phyloP scores from a whole-genome alignment of 352 stramenopile genomes.

The Phytopythium delawarense region DNA sequence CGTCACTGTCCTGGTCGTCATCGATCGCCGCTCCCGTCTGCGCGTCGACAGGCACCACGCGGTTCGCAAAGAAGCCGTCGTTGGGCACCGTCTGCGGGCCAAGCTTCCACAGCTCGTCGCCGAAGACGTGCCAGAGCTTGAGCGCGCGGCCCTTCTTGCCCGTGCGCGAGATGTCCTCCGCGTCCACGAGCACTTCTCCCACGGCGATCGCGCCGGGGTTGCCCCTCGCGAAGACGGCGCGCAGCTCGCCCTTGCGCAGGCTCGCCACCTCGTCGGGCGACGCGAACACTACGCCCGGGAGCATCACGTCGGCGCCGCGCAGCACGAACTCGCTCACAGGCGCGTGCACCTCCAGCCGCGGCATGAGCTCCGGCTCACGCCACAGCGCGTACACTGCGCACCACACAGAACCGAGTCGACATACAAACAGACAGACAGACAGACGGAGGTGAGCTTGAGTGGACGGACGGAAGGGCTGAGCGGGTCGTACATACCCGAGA shows the following conservation, averaged over 20 bases:
- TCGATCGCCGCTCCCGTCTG: conserved; percentile 10
- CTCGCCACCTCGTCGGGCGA: conserved; percentile 41
- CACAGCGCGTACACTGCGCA: conserved; percentile 64
- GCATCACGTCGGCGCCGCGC: conserved; percentile 79
- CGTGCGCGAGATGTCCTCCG: conserved; percentile 36
- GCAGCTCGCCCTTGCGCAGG: conserved; percentile 63
- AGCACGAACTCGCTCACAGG: conserved; percentile 81
- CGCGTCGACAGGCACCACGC: conserved; percentile 24
- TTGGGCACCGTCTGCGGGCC: conserved; percentile 64
- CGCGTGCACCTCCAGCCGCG: conserved; percentile 59
- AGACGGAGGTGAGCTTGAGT: neutral
- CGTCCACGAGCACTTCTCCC: conserved; percentile 72
- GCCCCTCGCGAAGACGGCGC: conserved; percentile 62
- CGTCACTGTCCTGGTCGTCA: conserved; percentile 7
- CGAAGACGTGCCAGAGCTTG: conserved; percentile 64
- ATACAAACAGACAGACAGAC: no score
- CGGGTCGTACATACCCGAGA: conserved; percentile 16
- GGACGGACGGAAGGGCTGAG: neutral
- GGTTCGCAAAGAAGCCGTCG: conserved; percentile 47
- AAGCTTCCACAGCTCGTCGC: conserved; percentile 76
- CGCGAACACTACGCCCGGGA: conserved; percentile 72
- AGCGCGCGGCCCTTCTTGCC: conserved; percentile 70
- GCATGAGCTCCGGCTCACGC: conserved; percentile 41
- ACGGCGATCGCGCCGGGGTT: conserved; percentile 78
- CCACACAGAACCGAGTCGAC: neutral